phyloP scores from a whole-genome alignment of 2,329 filamentous ascomycete species.

The Exophiala alcalophila region DNA sequence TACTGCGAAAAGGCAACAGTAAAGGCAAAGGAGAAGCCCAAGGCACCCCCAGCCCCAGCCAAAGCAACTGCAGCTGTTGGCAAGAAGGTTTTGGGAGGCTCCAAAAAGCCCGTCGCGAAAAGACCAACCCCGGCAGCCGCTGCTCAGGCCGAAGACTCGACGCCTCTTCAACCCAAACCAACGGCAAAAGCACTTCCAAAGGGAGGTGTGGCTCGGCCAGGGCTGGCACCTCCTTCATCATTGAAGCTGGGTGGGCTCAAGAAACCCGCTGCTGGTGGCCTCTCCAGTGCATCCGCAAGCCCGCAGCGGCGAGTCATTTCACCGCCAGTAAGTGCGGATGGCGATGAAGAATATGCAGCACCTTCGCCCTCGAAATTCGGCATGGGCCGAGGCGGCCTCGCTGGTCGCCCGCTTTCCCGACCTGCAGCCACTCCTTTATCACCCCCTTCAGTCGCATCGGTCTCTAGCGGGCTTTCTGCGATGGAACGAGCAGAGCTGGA shows the following conservation, averaged over 20 bases:
- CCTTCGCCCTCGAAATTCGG: slow-evolving; percentile 59
- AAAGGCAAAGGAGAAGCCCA: slow-evolving; percentile 88
- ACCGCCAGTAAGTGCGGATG: slow-evolving; percentile 43
- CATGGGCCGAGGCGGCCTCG: slow-evolving; percentile 71
- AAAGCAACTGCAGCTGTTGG: slow-evolving; percentile 50
- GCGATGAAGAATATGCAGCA: slow-evolving; percentile 40
- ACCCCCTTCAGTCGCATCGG: slow-evolving; percentile 54
- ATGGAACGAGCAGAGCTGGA: slow-evolving; percentile 91
- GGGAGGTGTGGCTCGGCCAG: slow-evolving; percentile 42
- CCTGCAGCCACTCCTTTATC: slow-evolving; percentile 55
- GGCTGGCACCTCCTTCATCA: slow-evolving; percentile 41
- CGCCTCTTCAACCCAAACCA: slow-evolving; percentile 48
- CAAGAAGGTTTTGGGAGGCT: slow-evolving; percentile 52
- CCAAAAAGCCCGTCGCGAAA: slow-evolving; percentile 51
- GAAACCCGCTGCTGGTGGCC: slow-evolving; percentile 36
- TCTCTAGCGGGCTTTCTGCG: slow-evolving; percentile 64
- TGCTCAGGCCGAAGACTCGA: slow-evolving; percentile 55
- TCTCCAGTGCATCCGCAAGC: slow-evolving; percentile 34
- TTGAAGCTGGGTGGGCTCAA: slow-evolving; percentile 44
- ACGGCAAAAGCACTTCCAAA: slow-evolving; percentile 43
- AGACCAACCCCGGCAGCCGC: slow-evolving; percentile 51
- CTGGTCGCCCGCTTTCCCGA: slow-evolving; percentile 80
- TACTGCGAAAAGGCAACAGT: slow-evolving; percentile 79
- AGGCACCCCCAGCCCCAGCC: slow-evolving; percentile 64
- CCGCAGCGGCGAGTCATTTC: slow-evolving; percentile 45